Evolutionary conservation across 2,329 filamentous ascomycete species (phyloP), one percentile per base, ranked within the genome.

Genomic region (Hypoxylon sp.): DNA sequence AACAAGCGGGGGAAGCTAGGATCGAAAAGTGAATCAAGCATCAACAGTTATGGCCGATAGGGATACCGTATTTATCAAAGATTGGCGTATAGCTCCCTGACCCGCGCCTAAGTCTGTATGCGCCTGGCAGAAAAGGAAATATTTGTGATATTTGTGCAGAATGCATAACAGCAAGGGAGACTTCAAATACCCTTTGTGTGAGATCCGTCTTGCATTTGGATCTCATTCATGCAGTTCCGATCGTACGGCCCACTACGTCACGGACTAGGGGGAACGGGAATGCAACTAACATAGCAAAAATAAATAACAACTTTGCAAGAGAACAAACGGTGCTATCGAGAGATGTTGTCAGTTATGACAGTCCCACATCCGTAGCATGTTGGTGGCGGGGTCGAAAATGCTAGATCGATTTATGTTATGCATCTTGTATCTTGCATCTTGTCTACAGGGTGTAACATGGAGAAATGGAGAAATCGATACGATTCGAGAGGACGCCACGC

Each of bases 141-240:
- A 70, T 70, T 73, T 76, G 70, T 74, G 70, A 68, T 71, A 70
- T 70, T 73, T 76, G 70, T 74, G 70, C 68, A 72, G 68, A 58
- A 68, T 72, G 65, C 72, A 75, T 72, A 74, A 74, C 70, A 74
- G 72, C 65, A 74, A 76, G 74, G 73, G 73, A 67, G 70, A 72
- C 67, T 70, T 70, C 70, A 75, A 70, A 65, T 72, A 70, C 70
- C 69, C 70, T 68, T 3, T 65, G 67, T 69, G 52, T 67, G 55
- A 66, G 61, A 72, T 73, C 64, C 46, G 66, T 68, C 63, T 71
- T 64, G 66, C 65, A 73, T 69, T 55, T 52, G 52, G 61, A 70
- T 69, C 68, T 70, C 61, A 65, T 71, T 69, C 69, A 70, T 70
- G 61, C 65, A 58, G 61, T 67, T 44, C 70, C 65, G 63, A 67